Conservation (phyloP, 2,329 filamentous ascomycete genomes). For the Phialemoniopsis sp. region DNA sequence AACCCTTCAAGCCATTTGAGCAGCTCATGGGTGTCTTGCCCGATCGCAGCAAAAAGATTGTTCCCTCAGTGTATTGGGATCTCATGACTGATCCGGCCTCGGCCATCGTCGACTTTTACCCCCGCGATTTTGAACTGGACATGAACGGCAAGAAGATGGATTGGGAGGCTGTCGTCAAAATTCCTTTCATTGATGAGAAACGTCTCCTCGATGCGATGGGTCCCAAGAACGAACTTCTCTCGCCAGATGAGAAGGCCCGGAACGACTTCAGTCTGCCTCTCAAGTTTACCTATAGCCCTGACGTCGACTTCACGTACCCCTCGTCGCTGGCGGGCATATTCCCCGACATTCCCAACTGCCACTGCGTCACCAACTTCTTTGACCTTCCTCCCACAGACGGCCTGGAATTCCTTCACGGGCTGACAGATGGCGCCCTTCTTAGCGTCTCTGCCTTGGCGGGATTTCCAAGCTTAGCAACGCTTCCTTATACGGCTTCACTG, state of each 20-base stretch:
- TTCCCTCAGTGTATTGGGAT: slow-evolving; percentile 80
- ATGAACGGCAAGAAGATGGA: slow-evolving; percentile 99
- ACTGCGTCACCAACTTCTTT: slow-evolving; percentile 93
- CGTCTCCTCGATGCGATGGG: slow-evolving; percentile 82
- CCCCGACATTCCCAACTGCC: slow-evolving; percentile 81
- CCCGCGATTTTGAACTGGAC: slow-evolving; percentile 91
- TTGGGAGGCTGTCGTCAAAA: slow-evolving; percentile 98
- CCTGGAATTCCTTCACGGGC: slow-evolving; percentile 75
- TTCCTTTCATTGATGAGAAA: slow-evolving; percentile 95
- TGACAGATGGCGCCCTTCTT: slow-evolving; percentile 80
- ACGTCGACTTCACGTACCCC: slow-evolving; percentile 77
- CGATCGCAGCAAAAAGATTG: slow-evolving; percentile 95
- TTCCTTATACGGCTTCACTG: slow-evolving; percentile 77
- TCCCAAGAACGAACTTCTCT: slow-evolving; percentile 74
- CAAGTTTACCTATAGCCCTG: slow-evolving; percentile 83
- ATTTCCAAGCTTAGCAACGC: slow-evolving; percentile 83
- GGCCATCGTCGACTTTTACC: slow-evolving; percentile 97
- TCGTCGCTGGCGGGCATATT: slow-evolving; percentile 88
- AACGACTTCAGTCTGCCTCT: slow-evolving; percentile 90
- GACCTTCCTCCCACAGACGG: slow-evolving; percentile 92
- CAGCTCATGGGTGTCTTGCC: slow-evolving; percentile 98
- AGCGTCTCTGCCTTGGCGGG: slow-evolving; percentile 83
- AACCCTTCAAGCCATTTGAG: slow-evolving; percentile 92
- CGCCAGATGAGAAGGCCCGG: slow-evolving; percentile 71
- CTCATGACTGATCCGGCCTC: slow-evolving; percentile 87